Conservation (phyloP, 352 stramenopile genomes). For the Elongisporangium undulatum region DNA sequence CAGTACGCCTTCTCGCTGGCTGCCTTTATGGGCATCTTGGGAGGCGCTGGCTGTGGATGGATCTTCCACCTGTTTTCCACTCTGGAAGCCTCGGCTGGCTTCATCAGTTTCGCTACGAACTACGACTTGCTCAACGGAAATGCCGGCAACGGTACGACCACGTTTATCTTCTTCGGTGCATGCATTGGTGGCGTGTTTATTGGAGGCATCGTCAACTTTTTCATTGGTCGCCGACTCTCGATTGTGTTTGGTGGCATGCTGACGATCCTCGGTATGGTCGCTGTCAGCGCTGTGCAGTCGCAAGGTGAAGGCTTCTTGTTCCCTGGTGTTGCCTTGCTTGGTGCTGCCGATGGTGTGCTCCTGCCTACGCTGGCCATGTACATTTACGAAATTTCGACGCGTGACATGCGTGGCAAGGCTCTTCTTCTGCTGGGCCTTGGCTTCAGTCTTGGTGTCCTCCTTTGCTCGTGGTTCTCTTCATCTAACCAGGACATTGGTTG, state of each 20-base stretch:
- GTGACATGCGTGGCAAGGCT: constrained; percentile 78
- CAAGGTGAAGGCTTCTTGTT: constrained; percentile 50
- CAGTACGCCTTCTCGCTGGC: constrained; percentile 85
- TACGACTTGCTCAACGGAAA: constrained; percentile 63
- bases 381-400: constrained; percentile 85
- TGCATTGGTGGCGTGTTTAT: constrained; percentile 46
- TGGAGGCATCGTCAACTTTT: constrained; percentile 53
- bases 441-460: constrained; percentile 61
- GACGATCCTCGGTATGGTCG: constrained; percentile 65
- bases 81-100: constrained; percentile 67
- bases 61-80: constrained; percentile 76
- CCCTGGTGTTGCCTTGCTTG: constrained; percentile 60
- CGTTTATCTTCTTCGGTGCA: constrained; percentile 68
- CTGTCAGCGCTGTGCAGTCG: constrained; percentile 52
- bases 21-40: constrained; percentile 69
- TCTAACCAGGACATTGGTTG: constrained; percentile 72
- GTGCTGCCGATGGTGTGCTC: constrained; percentile 51
- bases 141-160: constrained; percentile 51
- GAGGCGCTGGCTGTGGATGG: constrained; percentile 69
- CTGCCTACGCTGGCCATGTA: constrained; percentile 75
- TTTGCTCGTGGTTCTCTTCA: constrained; percentile 61
- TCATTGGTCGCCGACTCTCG: constrained; percentile 69
- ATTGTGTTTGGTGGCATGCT: constrained; percentile 70
- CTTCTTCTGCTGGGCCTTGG: constrained; percentile 68
- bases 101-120: constrained; percentile 74